phyloP scores from a whole-genome alignment of 2,329 filamentous ascomycete genomes.

The Fusarium transvaalense region DNA sequence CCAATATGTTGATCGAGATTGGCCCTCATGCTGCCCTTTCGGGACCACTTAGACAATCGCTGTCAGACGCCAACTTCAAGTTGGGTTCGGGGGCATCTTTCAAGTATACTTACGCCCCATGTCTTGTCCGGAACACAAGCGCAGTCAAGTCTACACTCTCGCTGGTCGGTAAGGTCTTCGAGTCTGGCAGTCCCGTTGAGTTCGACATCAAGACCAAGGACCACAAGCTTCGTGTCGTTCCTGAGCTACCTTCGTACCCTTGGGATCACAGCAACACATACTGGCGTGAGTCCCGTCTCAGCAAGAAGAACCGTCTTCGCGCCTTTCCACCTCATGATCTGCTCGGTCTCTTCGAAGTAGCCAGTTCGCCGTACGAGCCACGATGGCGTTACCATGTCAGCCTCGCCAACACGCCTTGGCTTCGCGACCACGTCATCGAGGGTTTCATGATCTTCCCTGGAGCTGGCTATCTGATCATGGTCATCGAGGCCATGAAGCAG shows the following conservation, averaged over 20 bases:
- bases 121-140: slow-evolving; percentile 34
- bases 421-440: slow-evolving; percentile 27
- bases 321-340: slow-evolving; percentile 23
- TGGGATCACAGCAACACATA: slow-evolving; percentile 55
- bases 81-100: not conserved
- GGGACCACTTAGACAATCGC: slow-evolving; percentile 55
- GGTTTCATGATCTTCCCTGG: slow-evolving; percentile 21
- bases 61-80: slow-evolving; percentile 23
- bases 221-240: slow-evolving; percentile 9
- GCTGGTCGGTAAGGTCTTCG: slow-evolving; percentile 5
- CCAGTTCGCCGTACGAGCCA: slow-evolving; percentile 1
- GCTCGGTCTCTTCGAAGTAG: slow-evolving; percentile 12
- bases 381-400: slow-evolving; percentile 17
- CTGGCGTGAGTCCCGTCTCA: slow-evolving; percentile 26
- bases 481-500: slow-evolving; percentile 26
- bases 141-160: not conserved
- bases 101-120: slow-evolving; percentile 36
- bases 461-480: slow-evolving; percentile 24
- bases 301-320: slow-evolving; percentile 13
- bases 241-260: slow-evolving; percentile 54
- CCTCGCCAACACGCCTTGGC: slow-evolving; percentile 16
- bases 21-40: slow-evolving; percentile 58
- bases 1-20: slow-evolving; percentile 49
- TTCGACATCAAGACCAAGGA: slow-evolving; percentile 1
- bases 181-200: slow-evolving; percentile 1